Conservation (phyloP, 257 asterid species). For the Nicotiana paniculata region DNA sequence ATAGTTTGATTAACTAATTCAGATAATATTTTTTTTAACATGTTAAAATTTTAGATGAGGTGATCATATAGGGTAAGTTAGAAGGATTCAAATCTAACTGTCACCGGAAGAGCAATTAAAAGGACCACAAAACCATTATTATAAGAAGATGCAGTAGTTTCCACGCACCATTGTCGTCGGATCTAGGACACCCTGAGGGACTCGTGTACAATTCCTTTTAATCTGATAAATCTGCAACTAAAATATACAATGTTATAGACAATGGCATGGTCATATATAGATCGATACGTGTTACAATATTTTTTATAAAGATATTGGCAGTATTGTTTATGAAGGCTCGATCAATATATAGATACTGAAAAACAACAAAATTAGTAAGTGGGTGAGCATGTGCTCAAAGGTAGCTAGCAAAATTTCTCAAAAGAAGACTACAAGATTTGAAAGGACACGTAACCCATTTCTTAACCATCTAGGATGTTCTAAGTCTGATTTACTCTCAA, state of each 20-base stretch:
- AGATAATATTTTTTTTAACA: neutral
- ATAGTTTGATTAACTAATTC: no score
- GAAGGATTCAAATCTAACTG: neutral
- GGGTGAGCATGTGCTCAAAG: constrained; percentile 4
- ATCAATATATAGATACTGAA: neutral
- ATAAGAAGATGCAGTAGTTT: neutral
- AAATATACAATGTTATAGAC: neutral
- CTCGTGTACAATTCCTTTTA: neutral
- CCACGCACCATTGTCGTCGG: neutral
- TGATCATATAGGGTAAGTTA: neutral
- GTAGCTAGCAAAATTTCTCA: neutral
- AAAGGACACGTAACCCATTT: constrained; percentile 3
- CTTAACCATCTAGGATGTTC: neutral
- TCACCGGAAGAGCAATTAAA: neutral
- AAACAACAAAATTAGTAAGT: constrained; percentile 2
- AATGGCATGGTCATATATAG: neutral
- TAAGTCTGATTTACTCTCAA: neutral
- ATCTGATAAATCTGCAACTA: neutral
- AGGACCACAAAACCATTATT: neutral
- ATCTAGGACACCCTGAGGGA: neutral
- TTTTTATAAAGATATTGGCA: neutral
- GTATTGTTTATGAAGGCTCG: neutral
- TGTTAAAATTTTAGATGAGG: neutral
- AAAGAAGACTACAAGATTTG: constrained; percentile 5
- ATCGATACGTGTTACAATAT: neutral